Evolutionary conservation across 164 flowering plant species (phyloP), one percentile per base, ranked within the genome.

Genomic region (Vitis amurensis): DNA sequence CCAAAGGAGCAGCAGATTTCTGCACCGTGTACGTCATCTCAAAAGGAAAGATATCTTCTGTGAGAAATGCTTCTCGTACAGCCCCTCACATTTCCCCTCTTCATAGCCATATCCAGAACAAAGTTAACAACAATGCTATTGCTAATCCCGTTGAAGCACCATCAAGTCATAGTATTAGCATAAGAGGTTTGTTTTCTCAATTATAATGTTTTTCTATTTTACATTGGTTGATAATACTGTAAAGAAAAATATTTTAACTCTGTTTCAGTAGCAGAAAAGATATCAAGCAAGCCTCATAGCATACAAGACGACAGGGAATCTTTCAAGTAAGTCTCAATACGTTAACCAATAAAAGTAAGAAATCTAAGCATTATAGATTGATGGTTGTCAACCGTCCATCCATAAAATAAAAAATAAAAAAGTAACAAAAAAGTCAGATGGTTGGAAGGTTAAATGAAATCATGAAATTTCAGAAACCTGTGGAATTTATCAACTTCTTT

Each of bases 1-100:
- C 85, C 17, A 91, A 85, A 80, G 78, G 69, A 11, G 91, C 88
- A 49, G 93, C 96, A 6, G 96, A 91, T 74, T 91, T 87, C 79
- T 88, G 96, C 80, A 87, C 69, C 4, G 93, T 91, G 0, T 89
- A 84, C 70, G 81, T 85, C 62, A 84, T 91, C 70, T 78, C 88
- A 70, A 89, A 87, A 79, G 89, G 90, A 53, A 91, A 89, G 82
- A 57, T 91, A 14, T 68, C 85, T 17, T 79, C 91, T 0, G 66
- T 74, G 17, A 62, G 89, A 63, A 72, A 83, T 55, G 89, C 96
- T 14, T 64, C 82, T 59, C 85, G 91, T 53, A 63, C 86, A 44
- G 87, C 90, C 11, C 87, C 92, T 8, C 27, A 59, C 50, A 14
- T 69, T 47, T 80, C 91, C 23, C 85, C 83, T 3, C 67, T 86